These are phyloP conservation scores for Aspergillus cavernicola DNA, from an alignment of 495 filamentous ascomycete species.

Conservation along the genomic window DNA sequence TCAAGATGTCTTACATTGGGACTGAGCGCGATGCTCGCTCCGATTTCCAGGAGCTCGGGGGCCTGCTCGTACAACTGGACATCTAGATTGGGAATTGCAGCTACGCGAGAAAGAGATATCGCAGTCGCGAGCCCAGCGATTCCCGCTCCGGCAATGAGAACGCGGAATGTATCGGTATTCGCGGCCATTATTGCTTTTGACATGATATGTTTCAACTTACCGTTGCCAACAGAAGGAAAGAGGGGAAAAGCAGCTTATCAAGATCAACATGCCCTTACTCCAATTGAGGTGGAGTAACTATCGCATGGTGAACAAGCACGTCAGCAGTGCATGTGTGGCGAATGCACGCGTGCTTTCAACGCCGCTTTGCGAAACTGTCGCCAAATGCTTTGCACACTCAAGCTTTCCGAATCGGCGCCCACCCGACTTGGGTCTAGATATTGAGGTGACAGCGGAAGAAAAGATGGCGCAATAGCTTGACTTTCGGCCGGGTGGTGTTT, in stretches of 20 bases:
- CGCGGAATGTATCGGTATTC: slow-evolving; percentile 22
- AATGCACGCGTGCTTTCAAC: background rate
- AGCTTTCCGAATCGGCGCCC: background rate
- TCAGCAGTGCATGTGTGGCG: slow-evolving; percentile 20
- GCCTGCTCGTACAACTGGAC: slow-evolving; percentile 46
- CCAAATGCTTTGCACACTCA: background rate
- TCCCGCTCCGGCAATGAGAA: slow-evolving; percentile 46
- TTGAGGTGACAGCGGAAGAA: background rate
- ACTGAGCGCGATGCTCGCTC: slow-evolving; percentile 47
- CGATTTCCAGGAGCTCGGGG: slow-evolving; percentile 42
- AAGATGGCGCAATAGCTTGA: background rate
- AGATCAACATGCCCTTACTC: background rate
- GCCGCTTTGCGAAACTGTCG: background rate
- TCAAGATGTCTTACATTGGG: slow-evolving; percentile 34
- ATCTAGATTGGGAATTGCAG: slow-evolving; percentile 30
- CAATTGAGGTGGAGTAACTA: background rate
- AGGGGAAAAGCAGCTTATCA: background rate
- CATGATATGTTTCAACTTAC: background rate
- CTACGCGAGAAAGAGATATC: slow-evolving; percentile 31
- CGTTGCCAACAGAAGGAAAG: background rate
- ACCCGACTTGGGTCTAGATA: background rate
- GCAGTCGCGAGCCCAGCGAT: slow-evolving; percentile 47
- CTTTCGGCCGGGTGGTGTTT: background rate
- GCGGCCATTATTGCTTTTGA: slow-evolving; percentile 10
- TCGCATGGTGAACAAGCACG: slow-evolving; percentile 18